These are phyloP conservation scores for Mimosa bimucronata DNA, from an alignment of 306 rosid genomes.

Conservation along the genomic window DNA sequence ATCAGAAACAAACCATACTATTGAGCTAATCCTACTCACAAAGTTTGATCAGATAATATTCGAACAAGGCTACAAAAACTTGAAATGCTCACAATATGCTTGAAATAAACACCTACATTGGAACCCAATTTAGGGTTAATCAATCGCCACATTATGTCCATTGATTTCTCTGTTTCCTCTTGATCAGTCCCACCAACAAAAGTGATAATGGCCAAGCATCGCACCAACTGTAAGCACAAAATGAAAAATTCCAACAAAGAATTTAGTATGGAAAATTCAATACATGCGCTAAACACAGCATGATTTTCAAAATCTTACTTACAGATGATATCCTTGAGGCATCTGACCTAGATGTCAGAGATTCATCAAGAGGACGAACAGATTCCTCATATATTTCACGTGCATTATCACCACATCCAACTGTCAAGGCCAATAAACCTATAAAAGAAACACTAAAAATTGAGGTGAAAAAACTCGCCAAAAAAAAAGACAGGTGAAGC, in stretches of 20 bases:
- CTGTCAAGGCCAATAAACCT: slow-evolving; percentile 78
- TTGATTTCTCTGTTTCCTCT: slow-evolving; percentile 72
- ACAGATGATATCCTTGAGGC: slow-evolving; percentile 54
- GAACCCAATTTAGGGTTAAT: slow-evolving; percentile 71
- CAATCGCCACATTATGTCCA: slow-evolving; percentile 85
- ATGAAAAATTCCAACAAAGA: not conserved
- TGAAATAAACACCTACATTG: slow-evolving; percentile 47
- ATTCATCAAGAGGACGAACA: slow-evolving; percentile 52
- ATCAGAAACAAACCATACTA: not conserved
- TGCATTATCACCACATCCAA: slow-evolving; percentile 72
- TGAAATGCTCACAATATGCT: not conserved
- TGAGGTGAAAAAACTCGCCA: not conserved
- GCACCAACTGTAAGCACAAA: slow-evolving; percentile 58
- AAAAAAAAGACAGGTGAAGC: not conserved
- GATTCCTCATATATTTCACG: slow-evolving; percentile 73
- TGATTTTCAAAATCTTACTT: slow-evolving; percentile 32
- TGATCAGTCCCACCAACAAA: slow-evolving; percentile 74
- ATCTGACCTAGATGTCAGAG: slow-evolving; percentile 60
- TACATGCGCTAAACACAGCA: slow-evolving; percentile 3
- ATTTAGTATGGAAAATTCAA: not conserved
- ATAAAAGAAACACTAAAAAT: slow-evolving; percentile 27
- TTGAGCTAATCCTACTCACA: not conserved
- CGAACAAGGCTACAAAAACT: not conserved
- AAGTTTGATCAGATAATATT: not conserved
- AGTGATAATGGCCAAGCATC: slow-evolving; percentile 74